Evolutionary conservation across 2,329 filamentous ascomycete species (phyloP), one percentile per base, ranked within the genome.

Genomic region (Pseudopyrenochaeta lycopersici): DNA sequence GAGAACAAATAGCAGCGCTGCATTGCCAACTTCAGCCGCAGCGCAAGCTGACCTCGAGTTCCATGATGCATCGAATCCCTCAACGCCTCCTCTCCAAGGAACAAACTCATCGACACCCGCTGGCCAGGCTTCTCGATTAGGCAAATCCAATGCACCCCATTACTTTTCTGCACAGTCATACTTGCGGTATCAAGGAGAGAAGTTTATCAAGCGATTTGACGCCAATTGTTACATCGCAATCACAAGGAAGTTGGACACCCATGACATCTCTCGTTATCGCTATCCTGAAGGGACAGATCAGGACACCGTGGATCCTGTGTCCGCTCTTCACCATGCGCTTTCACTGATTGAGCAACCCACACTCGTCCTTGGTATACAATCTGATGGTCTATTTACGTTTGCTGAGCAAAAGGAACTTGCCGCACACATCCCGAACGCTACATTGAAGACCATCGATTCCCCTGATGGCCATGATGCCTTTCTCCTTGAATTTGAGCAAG

Each of bases 181-280:
- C 77, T 85, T 99, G 38, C 90, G 95, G 17, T 99, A 99, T 77
- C 95, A 99, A 77, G 94, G 92, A 50, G 86, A 89, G 67, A 99
- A 99, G 76, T 99, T 99, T 68, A 95, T 98, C 67, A 92, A 91
- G 76, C 90, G 95, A 9, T 99, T 98, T 75, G 95, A 99, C 76
- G 91, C 92, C 68, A 99, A 99, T 76, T 99, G 95, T 80, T 99
- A 99, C 80, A 98, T 99, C 65, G 93, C 95, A 63, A 97, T 99
- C 77, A 98, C 95, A 4, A 90, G 95, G 68, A 99, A 99, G 77
- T 85, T 99, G 14, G 95, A 99, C 74, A 98, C 95, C 0, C 95
- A 99, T 76, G 95, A 99, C 73, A 87, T 99, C 21, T 96, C 92
- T 12, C 86, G 93, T 36, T 86, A 88, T 71, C 89, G 94, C 4